Conservation (phyloP, 768 basidiomycete species). For the Postia placenta region DNA sequence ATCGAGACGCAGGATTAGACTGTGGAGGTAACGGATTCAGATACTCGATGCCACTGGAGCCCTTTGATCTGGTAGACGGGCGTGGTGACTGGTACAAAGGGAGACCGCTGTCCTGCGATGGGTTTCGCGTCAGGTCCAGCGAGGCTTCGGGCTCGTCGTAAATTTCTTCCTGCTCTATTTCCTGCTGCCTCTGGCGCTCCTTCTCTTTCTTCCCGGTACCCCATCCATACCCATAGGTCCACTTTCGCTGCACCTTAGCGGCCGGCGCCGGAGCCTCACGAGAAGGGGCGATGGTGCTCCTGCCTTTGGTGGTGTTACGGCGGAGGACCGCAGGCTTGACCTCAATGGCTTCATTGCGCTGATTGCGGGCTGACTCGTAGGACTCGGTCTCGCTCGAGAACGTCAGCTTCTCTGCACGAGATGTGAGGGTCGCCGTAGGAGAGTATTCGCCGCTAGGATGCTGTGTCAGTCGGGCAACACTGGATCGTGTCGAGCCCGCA, state of each 20-base stretch:
- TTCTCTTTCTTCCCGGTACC: constrained; percentile 46
- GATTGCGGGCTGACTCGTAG: constrained; percentile 17
- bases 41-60: constrained; percentile 1
- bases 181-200: constrained; percentile 30
- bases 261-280: constrained; percentile 11
- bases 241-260: constrained; percentile 26
- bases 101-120: constrained; percentile 16
- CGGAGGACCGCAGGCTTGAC: constrained; percentile 16
- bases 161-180: constrained; percentile 17
- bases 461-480: constrained; percentile 16
- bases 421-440: constrained; percentile 30
- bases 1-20: constrained; percentile 5
- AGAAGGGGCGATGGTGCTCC: constrained; percentile 7
- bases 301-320: constrained; percentile 12
- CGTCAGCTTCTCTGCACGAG: constrained; percentile 24
- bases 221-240: constrained; percentile 68
- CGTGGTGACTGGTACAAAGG: constrained; percentile 18
- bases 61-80: constrained; percentile 6
- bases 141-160: constrained; percentile 23
- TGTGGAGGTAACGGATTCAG: constrained; percentile 9
- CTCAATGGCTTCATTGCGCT: constrained; percentile 15
- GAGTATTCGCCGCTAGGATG: constrained; percentile 21
- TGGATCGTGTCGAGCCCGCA: constrained; percentile 19
- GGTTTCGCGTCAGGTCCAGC: constrained; percentile 27
- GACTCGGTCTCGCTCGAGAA: constrained; percentile 26